Percentiles rank a stretch among this genome's conserved stretches.
Conservation (phyloP, 2,329 filamentous ascomycete genomes). For the Trichoderma asperellum region DNA sequence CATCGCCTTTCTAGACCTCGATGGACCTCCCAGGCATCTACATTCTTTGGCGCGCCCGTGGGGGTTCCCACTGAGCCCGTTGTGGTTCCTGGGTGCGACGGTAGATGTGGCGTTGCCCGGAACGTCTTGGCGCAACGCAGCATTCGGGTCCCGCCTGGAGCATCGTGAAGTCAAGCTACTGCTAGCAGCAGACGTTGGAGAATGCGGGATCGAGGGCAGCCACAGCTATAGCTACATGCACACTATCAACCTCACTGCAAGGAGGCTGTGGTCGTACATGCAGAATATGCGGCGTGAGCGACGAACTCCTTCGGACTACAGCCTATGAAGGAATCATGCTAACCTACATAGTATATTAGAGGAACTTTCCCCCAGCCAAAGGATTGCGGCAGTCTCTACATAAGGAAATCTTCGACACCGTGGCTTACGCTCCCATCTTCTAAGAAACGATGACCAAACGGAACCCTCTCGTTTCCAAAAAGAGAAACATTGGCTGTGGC, state of each 20-base stretch:
- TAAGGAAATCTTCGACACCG: neutral
- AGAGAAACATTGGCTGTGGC: neutral
- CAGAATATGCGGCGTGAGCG: neutral
- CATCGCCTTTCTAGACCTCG: slow-evolving; percentile 10
- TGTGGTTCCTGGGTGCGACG: slow-evolving; percentile 24
- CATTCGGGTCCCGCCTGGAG: slow-evolving; percentile 9
- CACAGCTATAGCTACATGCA: neutral
- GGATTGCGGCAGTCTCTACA: slow-evolving; percentile 8
- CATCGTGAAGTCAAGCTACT: neutral
- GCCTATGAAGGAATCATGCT: neutral
- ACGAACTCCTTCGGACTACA: neutral
- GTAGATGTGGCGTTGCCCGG: slow-evolving; percentile 31
- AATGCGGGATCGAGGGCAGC: slow-evolving; percentile 17
- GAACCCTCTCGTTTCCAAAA: neutral
- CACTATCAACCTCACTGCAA: neutral
- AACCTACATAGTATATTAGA: neutral
- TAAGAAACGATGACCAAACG: neutral
- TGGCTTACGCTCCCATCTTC: neutral
- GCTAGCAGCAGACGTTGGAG: slow-evolving; percentile 11
- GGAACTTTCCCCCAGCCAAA: neutral
- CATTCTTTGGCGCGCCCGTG: slow-evolving; percentile 20
- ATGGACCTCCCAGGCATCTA: slow-evolving; percentile 21
- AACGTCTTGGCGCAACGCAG: slow-evolving; percentile 25
- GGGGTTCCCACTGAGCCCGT: slow-evolving; percentile 10
- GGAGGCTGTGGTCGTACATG: neutral